Evolutionary conservation across 352 stramenopile species (phyloP).

Genomic region (Thalassiosira hispida): DNA sequence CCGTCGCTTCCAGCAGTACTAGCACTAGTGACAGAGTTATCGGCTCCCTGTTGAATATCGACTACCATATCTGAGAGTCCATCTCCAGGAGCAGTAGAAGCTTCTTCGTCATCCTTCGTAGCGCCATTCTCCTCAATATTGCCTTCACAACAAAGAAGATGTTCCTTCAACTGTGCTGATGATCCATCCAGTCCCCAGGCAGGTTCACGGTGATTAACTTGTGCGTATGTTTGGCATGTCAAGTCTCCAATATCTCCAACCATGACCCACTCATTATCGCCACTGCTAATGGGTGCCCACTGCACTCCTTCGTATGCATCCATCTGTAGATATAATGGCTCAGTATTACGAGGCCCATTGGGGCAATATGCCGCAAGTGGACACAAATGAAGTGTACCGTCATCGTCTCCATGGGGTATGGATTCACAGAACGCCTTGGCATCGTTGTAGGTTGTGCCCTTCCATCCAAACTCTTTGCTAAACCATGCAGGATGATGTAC

Average conservation of each 20-base stretch:
- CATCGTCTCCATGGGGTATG: conserved; percentile 8
- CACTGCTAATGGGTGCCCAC: conserved; percentile 20
- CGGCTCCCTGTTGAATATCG: conserved; percentile 9
- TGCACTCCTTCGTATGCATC: conserved; percentile 22
- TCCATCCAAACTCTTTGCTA: conserved; percentile 27
- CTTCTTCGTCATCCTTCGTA: background rate
- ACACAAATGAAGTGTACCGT: conserved; percentile 22
- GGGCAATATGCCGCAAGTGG: conserved; percentile 37
- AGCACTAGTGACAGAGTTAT: background rate
- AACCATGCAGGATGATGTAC: conserved; percentile 33
- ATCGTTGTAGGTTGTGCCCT: conserved; percentile 23
- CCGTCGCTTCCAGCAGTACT: background rate
- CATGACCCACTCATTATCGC: conserved; percentile 31
- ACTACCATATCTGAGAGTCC: background rate
- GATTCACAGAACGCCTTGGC: conserved; percentile 29
- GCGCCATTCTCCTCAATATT: background rate
- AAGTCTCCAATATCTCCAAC: conserved; percentile 23
- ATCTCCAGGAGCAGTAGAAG: background rate
- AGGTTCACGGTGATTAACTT: conserved; percentile 40
- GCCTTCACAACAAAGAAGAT: conserved; percentile 47
- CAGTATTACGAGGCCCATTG: conserved; percentile 12
- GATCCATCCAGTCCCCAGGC: conserved; percentile 39
- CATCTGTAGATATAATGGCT: conserved; percentile 14
- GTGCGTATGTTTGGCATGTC: conserved; percentile 35
- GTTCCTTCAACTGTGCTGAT: conserved; percentile 28